Evolutionary conservation across 768 basidiomycete species (phyloP).

Genomic region (Gautieria morchelliformis): DNA sequence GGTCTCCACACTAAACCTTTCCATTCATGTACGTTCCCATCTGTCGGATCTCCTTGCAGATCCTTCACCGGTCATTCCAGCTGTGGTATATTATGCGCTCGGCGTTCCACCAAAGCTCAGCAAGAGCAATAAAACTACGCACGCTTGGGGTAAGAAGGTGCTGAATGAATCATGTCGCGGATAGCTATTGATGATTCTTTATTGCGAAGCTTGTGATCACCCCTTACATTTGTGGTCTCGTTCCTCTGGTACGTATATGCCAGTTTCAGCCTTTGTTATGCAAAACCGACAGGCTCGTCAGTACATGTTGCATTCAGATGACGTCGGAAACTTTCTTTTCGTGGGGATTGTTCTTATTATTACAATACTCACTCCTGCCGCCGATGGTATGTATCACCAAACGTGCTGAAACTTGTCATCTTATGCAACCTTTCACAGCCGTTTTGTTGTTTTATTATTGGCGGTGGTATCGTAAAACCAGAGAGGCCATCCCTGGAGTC

Average conservation of each 20-base stretch:
- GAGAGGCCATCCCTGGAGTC: neutral
- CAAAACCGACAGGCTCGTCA: neutral
- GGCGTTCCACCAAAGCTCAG: neutral
- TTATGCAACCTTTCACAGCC: neutral
- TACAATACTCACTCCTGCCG: neutral
- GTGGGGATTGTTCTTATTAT: neutral
- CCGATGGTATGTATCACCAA: neutral
- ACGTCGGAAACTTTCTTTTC: neutral
- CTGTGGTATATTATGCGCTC: neutral
- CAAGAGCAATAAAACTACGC: neutral
- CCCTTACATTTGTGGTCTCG: slow-evolving; percentile 1
- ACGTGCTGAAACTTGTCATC: neutral
- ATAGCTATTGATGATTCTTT: neutral
- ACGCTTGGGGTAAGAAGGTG: neutral
- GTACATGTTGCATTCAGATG: neutral
- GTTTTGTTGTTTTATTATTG: neutral
- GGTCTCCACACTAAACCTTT: neutral
- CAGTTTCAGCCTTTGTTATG: neutral
- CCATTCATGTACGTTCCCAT: neutral
- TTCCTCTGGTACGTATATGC: neutral
- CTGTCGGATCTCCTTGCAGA: neutral
- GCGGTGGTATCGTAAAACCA: neutral
- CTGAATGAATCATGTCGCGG: neutral
- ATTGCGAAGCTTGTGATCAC: neutral
- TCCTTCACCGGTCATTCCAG: neutral